Evolutionary conservation across 2,329 filamentous ascomycete species (phyloP).

Genomic region (Beauveria australis): DNA sequence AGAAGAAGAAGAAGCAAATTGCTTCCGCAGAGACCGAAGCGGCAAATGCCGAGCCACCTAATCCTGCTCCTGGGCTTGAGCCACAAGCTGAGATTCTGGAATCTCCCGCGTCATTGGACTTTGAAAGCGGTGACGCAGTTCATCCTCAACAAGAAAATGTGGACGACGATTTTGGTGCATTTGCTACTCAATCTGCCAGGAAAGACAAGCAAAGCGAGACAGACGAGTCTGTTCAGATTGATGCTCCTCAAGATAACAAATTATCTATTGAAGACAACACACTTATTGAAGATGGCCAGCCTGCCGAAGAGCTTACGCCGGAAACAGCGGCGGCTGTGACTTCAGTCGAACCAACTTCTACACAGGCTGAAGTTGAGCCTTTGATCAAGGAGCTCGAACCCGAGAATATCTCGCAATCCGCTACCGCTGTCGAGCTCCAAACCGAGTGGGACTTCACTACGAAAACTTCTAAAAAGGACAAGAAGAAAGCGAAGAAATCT

Average conservation of each 20-base stretch:
- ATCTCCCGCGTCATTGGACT: neutral
- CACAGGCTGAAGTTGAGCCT: conserved; percentile 12
- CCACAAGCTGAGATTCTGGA: neutral
- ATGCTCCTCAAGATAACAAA: too few relatives aligned
- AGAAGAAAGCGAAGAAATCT: conserved; percentile 17
- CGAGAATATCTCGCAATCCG: conserved; percentile 15
- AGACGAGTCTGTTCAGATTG: neutral
- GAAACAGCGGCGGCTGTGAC: neutral
- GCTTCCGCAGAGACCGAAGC: conserved; percentile 5
- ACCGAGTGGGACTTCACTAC: conserved; percentile 22
- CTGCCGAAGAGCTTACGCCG: neutral
- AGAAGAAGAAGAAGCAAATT: conserved; percentile 18
- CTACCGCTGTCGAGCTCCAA: conserved; percentile 18
- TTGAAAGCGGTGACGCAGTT: neutral
- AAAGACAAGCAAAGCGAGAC: conserved; percentile 17
- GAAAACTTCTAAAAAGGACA: conserved; percentile 23
- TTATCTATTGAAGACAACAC: too few relatives aligned
- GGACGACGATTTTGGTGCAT: neutral
- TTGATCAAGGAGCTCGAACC: conserved; percentile 15
- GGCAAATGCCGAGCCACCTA: neutral
- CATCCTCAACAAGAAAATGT: neutral
- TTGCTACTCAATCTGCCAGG: neutral
- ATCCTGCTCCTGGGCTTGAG: neutral
- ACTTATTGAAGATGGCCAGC: neutral
- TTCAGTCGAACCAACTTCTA: conserved; percentile 6